Percentiles rank a stretch among this genome's conserved stretches.
Evolutionary conservation across 1,139 yeast genomes (phyloP).

Genomic region (Lizanozyma gosingica): DNA sequence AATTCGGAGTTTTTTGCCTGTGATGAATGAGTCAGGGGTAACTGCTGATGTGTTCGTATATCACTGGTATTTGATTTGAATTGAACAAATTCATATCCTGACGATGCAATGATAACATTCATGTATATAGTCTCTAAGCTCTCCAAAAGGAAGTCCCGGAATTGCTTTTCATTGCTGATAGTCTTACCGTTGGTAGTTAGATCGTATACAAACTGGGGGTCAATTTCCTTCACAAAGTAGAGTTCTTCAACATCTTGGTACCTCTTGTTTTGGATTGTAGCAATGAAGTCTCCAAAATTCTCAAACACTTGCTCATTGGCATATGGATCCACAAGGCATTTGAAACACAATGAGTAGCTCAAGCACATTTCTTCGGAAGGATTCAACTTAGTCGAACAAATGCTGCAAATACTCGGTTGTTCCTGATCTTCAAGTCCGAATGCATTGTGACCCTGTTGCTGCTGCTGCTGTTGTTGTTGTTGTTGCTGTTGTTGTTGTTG

Average conservation of each 20-base stretch:
- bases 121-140: conserved; percentile 29
- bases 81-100: conserved; percentile 23
- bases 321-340: conserved; percentile 26
- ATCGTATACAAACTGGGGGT: conserved; percentile 20
- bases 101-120: conserved; percentile 33
- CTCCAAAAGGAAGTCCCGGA: conserved; percentile 26
- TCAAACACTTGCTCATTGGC: conserved; percentile 24
- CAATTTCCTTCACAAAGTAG: conserved; percentile 31
- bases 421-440: conserved; percentile 4
- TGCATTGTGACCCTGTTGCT: conserved; percentile 4
- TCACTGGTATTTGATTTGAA: conserved; percentile 21
- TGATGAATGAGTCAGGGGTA: conserved; percentile 5
- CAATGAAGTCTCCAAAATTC: conserved; percentile 28
- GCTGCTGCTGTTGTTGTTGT: conserved; percentile 5
- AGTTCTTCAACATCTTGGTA: conserved; percentile 19
- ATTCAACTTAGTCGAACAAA: conserved; percentile 17
- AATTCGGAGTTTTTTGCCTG: not conserved
- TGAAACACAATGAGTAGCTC: conserved; percentile 19
- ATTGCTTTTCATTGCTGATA: conserved; percentile 25
- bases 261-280: conserved; percentile 16
- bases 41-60: conserved; percentile 6
- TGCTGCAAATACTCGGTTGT: conserved; percentile 16
- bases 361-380: conserved; percentile 16
- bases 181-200: conserved; percentile 16
- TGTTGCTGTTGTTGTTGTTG: conserved; percentile 6